Percentiles rank a stretch among this genome's conserved stretches.
These are phyloP conservation scores for Nicotiana rustica DNA, from an alignment of 305 asterid species.

Conservation along the genomic window DNA sequence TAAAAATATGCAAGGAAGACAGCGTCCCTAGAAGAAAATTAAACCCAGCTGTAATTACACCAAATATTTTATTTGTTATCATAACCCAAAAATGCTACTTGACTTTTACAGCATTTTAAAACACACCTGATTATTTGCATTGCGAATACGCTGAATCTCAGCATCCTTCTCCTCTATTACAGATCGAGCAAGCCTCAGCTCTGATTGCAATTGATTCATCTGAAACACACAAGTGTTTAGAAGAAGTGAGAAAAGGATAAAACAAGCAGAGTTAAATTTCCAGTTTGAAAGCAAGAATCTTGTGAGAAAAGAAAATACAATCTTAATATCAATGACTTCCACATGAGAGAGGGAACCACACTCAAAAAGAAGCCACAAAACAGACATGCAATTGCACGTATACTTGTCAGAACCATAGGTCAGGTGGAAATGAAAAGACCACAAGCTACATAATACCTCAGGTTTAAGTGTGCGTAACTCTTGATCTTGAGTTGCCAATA, in stretches of 20 bases:
- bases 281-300: slow-evolving; percentile 11
- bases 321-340: neutral
- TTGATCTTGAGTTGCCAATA: slow-evolving; percentile 96
- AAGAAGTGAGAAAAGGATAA: neutral
- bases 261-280: neutral
- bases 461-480: slow-evolving; percentile 95
- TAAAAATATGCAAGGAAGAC: neutral
- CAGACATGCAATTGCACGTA: neutral
- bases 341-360: neutral
- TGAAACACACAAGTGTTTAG: slow-evolving; percentile 44
- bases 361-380: neutral
- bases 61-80: neutral
- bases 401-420: neutral
- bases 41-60: neutral
- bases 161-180: slow-evolving; percentile 90
- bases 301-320: neutral
- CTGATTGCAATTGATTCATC: slow-evolving; percentile 98
- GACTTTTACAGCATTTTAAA: neutral
- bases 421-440: neutral
- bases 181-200: slow-evolving; percentile 90
- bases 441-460: slow-evolving; percentile 60
- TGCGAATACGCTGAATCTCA: slow-evolving; percentile 78
- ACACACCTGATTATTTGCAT: slow-evolving; percentile 84
- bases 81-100: neutral
- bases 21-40: neutral